These are phyloP conservation scores for Quillaja saponaria DNA, from an alignment of 306 rosid genomes.

Conservation along the genomic window DNA sequence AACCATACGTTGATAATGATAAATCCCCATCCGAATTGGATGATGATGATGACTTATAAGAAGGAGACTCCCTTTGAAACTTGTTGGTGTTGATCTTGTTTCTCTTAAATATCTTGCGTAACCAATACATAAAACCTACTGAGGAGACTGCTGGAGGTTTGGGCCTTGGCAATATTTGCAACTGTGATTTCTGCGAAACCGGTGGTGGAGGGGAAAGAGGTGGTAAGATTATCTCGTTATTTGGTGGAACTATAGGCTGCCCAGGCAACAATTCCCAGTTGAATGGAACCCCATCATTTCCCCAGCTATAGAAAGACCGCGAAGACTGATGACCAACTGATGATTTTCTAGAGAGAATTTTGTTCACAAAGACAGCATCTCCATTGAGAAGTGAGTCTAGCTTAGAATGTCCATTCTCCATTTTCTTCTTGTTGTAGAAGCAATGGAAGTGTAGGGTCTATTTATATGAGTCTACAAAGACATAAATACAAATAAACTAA, in stretches of 20 bases:
- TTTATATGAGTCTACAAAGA: not conserved
- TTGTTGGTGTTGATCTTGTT: too few relatives aligned
- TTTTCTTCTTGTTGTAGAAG: not conserved
- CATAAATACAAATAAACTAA: too few relatives aligned
- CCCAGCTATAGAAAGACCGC: not conserved
- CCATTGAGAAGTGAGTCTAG: conserved; percentile 4
- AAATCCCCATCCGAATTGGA: too few relatives aligned
- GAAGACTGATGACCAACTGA: not conserved
- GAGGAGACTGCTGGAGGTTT: not conserved
- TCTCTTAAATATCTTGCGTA: not conserved
- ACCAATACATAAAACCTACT: not conserved
- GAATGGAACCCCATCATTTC: conserved; percentile 24
- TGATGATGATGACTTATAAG: too few relatives aligned
- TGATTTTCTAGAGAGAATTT: not conserved
- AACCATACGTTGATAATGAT: too few relatives aligned
- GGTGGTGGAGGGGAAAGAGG: not conserved
- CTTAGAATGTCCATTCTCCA: not conserved
- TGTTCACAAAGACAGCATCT: conserved; percentile 12
- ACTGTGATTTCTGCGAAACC: not conserved
- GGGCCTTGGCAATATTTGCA: not conserved
- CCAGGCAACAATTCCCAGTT: conserved; percentile 33
- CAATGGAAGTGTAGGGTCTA: not conserved
- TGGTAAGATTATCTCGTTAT: not conserved
- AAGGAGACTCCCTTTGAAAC: too few relatives aligned
- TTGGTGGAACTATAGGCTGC: conserved; percentile 10